phyloP scores from a whole-genome alignment of 108 stramenopile genomes.

The Cyclotella cryptica region DNA sequence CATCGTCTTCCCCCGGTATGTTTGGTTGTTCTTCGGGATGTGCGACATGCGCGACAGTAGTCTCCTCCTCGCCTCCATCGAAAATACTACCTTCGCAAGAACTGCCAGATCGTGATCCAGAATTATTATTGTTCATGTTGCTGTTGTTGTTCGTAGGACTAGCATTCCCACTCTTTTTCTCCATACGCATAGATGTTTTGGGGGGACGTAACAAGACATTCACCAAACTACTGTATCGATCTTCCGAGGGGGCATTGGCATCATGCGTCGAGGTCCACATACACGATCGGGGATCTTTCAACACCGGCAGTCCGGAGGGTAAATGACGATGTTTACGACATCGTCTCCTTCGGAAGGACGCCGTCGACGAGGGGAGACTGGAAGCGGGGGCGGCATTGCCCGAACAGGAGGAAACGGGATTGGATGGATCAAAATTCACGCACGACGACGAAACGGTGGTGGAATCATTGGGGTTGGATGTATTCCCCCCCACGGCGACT shows the following conservation, averaged over 20 bases:
- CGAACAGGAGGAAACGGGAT: neutral
- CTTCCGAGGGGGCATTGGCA: conserved; percentile 82
- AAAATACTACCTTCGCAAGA: neutral
- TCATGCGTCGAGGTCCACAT: conserved; percentile 87
- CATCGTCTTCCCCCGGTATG: conserved; percentile 21
- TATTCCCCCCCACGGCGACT: too few relatives aligned
- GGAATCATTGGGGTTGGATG: neutral
- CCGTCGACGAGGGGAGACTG: conserved; percentile 1
- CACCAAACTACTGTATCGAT: conserved; percentile 78
- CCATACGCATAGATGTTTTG: conserved; percentile 16
- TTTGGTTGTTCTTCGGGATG: conserved; percentile 5
- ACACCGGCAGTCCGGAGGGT: conserved; percentile 67
- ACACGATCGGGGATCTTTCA: conserved; percentile 66
- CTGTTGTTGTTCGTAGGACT: conserved; percentile 10
- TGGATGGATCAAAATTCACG: conserved; percentile 1
- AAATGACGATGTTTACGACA: conserved; percentile 39
- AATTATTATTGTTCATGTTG: conserved; percentile 47
- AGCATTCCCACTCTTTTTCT: neutral
- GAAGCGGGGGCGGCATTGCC: neutral
- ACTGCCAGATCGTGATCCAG: conserved; percentile 19
- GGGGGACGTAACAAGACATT: conserved; percentile 72
- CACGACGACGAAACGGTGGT: neutral
- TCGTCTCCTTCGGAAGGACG: neutral
- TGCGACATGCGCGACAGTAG: neutral
- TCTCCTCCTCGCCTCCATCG: conserved; percentile 11